Evolutionary conservation across 1,284 basidiomycete genomes (phyloP).

Genomic region (Fomitopsis schrenkii): DNA sequence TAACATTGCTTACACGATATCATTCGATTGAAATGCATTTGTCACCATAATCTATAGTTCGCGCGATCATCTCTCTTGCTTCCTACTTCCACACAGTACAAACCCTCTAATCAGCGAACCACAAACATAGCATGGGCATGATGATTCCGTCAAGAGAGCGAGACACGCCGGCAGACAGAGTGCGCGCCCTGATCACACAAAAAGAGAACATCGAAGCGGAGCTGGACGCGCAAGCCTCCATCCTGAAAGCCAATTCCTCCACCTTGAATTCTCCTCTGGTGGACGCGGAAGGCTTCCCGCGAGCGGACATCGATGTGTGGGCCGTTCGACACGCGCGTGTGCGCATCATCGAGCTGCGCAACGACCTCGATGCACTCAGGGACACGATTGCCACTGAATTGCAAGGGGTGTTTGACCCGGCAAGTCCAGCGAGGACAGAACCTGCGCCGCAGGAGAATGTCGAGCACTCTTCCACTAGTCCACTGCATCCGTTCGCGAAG

Average conservation of each 20-base stretch:
- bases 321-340: constrained; percentile 73
- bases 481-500: constrained; percentile 60
- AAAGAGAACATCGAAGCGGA: constrained; percentile 66
- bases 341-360: constrained; percentile 71
- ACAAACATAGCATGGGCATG: constrained; percentile 36
- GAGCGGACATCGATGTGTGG: constrained; percentile 80
- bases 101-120: background rate
- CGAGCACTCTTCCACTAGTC: background rate
- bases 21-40: background rate
- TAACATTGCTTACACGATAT: no score
- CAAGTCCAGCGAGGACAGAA: constrained; percentile 21
- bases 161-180: constrained; percentile 46
- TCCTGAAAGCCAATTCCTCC: constrained; percentile 56
- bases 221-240: constrained; percentile 52
- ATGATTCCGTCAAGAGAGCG: constrained; percentile 35
- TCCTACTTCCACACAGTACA: background rate
- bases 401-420: constrained; percentile 60
- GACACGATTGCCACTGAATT: constrained; percentile 65
- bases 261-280: constrained; percentile 71
- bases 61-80: background rate
- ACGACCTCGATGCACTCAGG: constrained; percentile 69
- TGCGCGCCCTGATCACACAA: constrained; percentile 51
- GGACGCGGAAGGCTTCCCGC: constrained; percentile 82
- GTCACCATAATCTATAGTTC: background rate
- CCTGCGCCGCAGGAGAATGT: background rate